phyloP scores from a whole-genome alignment of 257 asterid genomes.

The Petrea volubilis region DNA sequence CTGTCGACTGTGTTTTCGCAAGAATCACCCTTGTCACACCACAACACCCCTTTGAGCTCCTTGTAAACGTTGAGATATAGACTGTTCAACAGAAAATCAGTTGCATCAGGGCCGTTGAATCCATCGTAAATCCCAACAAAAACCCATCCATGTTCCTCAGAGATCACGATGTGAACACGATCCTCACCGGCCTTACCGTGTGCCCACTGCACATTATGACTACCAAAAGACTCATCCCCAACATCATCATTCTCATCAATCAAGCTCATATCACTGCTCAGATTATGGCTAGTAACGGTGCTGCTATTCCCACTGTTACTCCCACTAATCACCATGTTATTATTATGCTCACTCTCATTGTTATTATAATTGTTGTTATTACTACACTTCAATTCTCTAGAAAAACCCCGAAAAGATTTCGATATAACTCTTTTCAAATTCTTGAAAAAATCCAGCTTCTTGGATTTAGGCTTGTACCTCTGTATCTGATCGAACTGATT shows the following conservation, averaged over 20 bases:
- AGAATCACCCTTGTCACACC: slow-evolving; percentile 65
- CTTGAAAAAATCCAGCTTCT: slow-evolving; percentile 57
- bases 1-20: slow-evolving; percentile 24
- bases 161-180: slow-evolving; percentile 79
- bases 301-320: slow-evolving; percentile 49
- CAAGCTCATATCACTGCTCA: slow-evolving; percentile 72
- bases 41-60: slow-evolving; percentile 77
- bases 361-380: too few species aligned
- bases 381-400: slow-evolving; percentile 49
- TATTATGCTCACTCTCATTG: slow-evolving; percentile 29
- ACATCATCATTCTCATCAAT: slow-evolving; percentile 69
- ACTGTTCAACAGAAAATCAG: slow-evolving; percentile 71
- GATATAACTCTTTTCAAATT: slow-evolving; percentile 53
- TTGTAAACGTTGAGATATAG: slow-evolving; percentile 72
- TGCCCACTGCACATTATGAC: slow-evolving; percentile 94
- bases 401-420: slow-evolving; percentile 52
- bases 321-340: slow-evolving; percentile 30
- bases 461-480: slow-evolving; percentile 69
- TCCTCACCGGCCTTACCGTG: slow-evolving; percentile 99
- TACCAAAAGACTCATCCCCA: slow-evolving; percentile 61
- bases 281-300: slow-evolving; percentile 44
- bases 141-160: slow-evolving; percentile 90
- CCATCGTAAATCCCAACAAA: slow-evolving; percentile 96
- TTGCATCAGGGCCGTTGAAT: slow-evolving; percentile 94
- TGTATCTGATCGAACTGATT: slow-evolving; percentile 69